A percentile compares a stretch with the other conserved stretches of the same genome.
These are phyloP conservation scores for Penicillium sp. DNA, from an alignment of 2,329 filamentous ascomycete genomes.

Conservation along the genomic window DNA sequence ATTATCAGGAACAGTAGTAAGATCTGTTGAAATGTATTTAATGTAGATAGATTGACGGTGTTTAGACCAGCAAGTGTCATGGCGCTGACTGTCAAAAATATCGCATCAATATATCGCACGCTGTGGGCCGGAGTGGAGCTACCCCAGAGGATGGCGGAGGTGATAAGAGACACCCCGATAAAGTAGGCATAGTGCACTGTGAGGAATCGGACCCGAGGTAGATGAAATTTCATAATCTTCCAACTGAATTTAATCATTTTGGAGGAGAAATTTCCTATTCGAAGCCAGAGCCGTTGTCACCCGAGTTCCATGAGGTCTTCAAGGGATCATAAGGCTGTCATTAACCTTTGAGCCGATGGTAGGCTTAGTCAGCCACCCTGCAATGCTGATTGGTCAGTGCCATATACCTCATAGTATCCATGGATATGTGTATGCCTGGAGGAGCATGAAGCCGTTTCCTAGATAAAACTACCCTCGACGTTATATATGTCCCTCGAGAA, in stretches of 20 bases:
- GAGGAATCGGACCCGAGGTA: constrained; percentile 47
- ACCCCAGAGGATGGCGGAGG: constrained; percentile 60
- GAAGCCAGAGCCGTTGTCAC: no score
- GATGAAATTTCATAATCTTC: neutral
- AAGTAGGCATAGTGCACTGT: constrained; percentile 70
- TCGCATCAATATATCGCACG: constrained; percentile 63
- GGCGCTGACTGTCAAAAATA: constrained; percentile 67
- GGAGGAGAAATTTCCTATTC: neutral
- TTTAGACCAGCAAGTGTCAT: constrained; percentile 70
- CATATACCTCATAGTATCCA: no score
- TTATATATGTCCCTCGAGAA: no score
- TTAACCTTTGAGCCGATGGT: no score
- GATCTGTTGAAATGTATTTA: constrained; percentile 69
- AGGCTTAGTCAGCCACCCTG: no score
- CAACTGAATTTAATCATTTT: neutral
- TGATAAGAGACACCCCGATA: constrained; percentile 55
- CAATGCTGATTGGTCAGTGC: no score
- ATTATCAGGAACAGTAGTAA: constrained; percentile 66
- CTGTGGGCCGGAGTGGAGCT: constrained; percentile 53
- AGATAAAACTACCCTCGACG: no score
- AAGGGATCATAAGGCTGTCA: no score
- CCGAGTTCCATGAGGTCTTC: no score
- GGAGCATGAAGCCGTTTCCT: no score
- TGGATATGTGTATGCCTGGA: no score
- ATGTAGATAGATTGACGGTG: constrained; percentile 57